These are phyloP conservation scores for Prunus fruticosa DNA, from an alignment of 306 rosid species.

Conservation along the genomic window DNA sequence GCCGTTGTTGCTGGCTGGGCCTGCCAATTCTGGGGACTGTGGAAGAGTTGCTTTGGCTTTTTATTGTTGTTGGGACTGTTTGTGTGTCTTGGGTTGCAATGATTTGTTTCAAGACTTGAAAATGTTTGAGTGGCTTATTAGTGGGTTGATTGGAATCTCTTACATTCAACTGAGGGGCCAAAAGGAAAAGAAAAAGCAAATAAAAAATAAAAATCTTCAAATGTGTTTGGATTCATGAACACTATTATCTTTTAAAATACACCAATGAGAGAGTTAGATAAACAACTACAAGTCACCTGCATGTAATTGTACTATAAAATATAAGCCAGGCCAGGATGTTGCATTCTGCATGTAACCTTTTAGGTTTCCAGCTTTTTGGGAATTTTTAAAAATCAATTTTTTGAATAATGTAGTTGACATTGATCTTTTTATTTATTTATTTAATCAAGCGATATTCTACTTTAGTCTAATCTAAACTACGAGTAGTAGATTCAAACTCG, in stretches of 20 bases:
- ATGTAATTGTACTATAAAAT: background rate
- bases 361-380: background rate
- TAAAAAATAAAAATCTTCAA: background rate
- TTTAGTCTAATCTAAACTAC: no score
- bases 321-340: background rate
- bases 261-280: background rate
- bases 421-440: no score
- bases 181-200: background rate
- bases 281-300: constrained; percentile 1
- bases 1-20: background rate
- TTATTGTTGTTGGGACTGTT: background rate
- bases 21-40: background rate
- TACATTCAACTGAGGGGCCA: background rate
- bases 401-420: no score
- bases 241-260: background rate
- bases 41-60: background rate
- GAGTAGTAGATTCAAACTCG: rapidly evolving
- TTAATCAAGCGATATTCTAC: no score
- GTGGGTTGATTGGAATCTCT: constrained; percentile 13
- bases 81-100: background rate
- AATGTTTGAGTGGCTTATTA: constrained; percentile 4
- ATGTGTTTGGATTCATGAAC: background rate
- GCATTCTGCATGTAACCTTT: background rate
- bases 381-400: background rate
- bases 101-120: constrained; percentile 1